phyloP scores from a whole-genome alignment of 140 eudicot genomes.

The Oenanthe javanica region DNA sequence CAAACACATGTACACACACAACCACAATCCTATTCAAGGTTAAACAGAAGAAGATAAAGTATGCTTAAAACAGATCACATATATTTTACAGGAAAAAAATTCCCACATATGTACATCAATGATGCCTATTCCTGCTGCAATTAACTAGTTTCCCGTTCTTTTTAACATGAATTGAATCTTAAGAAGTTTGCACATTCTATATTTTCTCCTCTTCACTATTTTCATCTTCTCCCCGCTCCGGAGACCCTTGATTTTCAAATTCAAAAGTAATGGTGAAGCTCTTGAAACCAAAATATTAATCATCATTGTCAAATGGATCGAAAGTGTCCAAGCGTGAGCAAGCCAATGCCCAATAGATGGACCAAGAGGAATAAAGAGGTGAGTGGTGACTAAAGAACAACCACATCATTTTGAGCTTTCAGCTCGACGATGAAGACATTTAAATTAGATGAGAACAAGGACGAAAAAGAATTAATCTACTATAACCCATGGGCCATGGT shows the following conservation, averaged over 20 bases:
- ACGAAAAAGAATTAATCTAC: neutral
- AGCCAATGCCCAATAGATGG: neutral
- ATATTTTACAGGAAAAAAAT: neutral
- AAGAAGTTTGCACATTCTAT: neutral
- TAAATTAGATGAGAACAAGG: neutral
- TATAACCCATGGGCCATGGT: neutral
- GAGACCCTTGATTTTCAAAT: neutral
- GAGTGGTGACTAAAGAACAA: neutral
- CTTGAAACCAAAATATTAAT: neutral
- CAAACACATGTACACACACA: neutral
- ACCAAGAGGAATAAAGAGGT: neutral
- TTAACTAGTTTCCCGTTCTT: neutral
- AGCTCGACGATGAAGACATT: neutral
- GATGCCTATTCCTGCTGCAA: neutral
- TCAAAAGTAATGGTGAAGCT: neutral
- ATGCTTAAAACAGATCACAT: neutral
- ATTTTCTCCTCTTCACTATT: neutral
- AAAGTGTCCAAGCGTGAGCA: neutral
- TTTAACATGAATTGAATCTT: neutral
- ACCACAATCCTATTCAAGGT: neutral
- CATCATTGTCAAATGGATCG: neutral
- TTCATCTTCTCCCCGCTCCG: neutral
- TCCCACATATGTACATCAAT: neutral
- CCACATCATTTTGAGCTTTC: neutral
- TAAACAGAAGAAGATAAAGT: neutral